Percentiles rank a stretch among this genome's conserved stretches.
Evolutionary conservation across 257 asterid species (phyloP).

Genomic region (Orobanche coerulescens): DNA sequence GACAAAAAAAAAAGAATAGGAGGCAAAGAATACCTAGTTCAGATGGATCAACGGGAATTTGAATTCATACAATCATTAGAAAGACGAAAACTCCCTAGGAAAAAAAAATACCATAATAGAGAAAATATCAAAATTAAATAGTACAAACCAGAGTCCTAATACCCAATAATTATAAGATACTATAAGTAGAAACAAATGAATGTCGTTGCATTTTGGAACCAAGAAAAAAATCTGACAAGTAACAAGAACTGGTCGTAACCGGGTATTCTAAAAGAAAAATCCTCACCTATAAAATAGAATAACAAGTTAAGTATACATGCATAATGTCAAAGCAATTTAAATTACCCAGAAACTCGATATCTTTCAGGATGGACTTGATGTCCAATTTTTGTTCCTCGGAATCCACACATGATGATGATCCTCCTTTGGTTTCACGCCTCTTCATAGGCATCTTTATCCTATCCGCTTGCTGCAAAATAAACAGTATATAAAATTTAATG

Average conservation of each 20-base stretch:
- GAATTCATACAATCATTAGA: not conserved
- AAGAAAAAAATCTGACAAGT: not conserved
- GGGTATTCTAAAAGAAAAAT: not conserved
- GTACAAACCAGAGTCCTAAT: not conserved
- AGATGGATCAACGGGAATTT: not conserved
- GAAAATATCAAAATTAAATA: not conserved
- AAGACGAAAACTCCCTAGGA: not conserved
- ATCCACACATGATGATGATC: conserved; percentile 29
- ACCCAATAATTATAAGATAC: not conserved
- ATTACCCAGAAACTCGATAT: conserved; percentile 51
- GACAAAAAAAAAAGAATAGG: not conserved
- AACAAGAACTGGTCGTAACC: not conserved
- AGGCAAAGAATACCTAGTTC: not conserved
- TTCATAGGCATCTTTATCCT: conserved; percentile 22
- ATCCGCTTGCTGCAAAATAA: conserved; percentile 11
- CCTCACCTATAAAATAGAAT: not conserved
- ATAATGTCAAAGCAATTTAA: not conserved
- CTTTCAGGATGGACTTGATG: conserved; percentile 52
- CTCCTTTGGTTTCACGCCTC: conserved; percentile 21
- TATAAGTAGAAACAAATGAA: not conserved
- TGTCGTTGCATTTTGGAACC: not conserved
- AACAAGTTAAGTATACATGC: not conserved
- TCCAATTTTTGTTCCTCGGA: conserved; percentile 32
- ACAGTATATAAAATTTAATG: not conserved
- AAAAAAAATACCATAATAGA: not conserved